Evolutionary conservation across 2,329 filamentous ascomycete species (phyloP), one percentile per base, ranked within the genome.

Genomic region (Pseudopithomyces chartarum): DNA sequence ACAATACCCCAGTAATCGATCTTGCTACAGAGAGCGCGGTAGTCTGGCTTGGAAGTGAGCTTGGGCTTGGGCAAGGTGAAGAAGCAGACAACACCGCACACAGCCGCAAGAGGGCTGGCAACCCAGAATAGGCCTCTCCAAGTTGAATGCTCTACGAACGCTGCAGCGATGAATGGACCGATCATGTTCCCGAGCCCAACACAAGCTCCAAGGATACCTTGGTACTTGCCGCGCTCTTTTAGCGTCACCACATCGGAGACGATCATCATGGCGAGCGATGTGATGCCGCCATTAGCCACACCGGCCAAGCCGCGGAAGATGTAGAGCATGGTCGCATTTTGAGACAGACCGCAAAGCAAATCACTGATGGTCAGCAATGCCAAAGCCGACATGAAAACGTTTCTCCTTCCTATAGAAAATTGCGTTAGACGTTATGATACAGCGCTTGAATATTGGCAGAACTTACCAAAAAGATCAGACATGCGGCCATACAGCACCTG

Each of bases 401-500:
- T 11, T 52, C 50, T 56, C 59, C 64, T 48, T 63, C 60, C 60
- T 61, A 7, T 7, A n/a, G n/a, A n/a, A n/a, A n/a, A n/a, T n/a
- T n/a, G n/a, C n/a, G n/a, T n/a, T n/a, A n/a, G n/a, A n/a, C n/a
- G n/a, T n/a, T n/a, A n/a, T n/a, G n/a, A n/a, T n/a, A n/a, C n/a
- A n/a, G n/a, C n/a, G n/a, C n/a, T n/a, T n/a, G n/a, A n/a, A n/a
- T n/a, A 2, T n/a, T 32, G 12, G n/a, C 15, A 78, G 6, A 80
- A 76, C 67, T 87, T 87, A 29, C 85, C 85, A 49, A 87, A 81
- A 1, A 87, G 83, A 68, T 88, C 85, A 0, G 85, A 87, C 2
- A 87, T 64, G 2, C 85, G 80, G 20, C 86, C 86, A 66, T 88
- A 88, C 0, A 89, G 78, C 57, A 88, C 84, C 60, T 87, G 86